phyloP scores from a whole-genome alignment of 2,329 filamentous ascomycete species.

The Furcasterigmium sp. region DNA sequence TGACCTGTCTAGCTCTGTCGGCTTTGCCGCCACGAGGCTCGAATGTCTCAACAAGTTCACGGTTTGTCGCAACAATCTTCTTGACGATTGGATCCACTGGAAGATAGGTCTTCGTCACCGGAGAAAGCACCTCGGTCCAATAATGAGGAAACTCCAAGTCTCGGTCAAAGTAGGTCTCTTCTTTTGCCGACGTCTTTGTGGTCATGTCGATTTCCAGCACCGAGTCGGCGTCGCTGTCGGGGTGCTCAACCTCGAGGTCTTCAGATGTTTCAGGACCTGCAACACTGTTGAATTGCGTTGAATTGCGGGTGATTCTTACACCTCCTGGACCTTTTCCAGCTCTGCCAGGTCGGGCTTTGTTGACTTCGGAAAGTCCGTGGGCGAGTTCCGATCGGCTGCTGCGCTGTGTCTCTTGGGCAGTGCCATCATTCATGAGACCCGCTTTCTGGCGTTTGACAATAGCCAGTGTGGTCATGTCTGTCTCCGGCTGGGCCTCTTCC shows the following conservation, averaged over 20 bases:
- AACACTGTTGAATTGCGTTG: no score
- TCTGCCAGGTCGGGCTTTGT: no score
- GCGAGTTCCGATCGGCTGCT: not conserved
- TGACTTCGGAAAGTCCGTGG: no score
- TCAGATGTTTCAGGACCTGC: no score
- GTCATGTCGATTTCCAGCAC: slow-evolving; percentile 48
- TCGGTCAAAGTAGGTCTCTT: slow-evolving; percentile 52
- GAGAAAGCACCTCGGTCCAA: slow-evolving; percentile 87
- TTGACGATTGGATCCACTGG: slow-evolving; percentile 73
- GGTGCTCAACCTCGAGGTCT: slow-evolving; percentile 25
- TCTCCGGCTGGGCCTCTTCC: slow-evolving; percentile 66
- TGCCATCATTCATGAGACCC: no score
- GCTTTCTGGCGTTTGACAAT: not conserved
- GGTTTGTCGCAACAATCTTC: slow-evolving; percentile 62
- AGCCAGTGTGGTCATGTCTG: slow-evolving; percentile 16
- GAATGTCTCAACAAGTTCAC: slow-evolving; percentile 67
- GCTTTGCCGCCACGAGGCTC: slow-evolving; percentile 80
- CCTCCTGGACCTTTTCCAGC: no score
- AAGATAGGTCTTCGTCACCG: slow-evolving; percentile 71
- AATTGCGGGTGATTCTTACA: no score
- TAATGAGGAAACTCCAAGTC: slow-evolving; percentile 84
- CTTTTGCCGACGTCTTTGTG: slow-evolving; percentile 35
- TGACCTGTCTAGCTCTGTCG: slow-evolving; percentile 81
- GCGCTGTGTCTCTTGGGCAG: not conserved
- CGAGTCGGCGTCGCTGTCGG: slow-evolving; percentile 54